Base-by-base conservation (phyloP, 2,329 filamentous ascomycete genomes). In the Curvularia sp. region DNA sequence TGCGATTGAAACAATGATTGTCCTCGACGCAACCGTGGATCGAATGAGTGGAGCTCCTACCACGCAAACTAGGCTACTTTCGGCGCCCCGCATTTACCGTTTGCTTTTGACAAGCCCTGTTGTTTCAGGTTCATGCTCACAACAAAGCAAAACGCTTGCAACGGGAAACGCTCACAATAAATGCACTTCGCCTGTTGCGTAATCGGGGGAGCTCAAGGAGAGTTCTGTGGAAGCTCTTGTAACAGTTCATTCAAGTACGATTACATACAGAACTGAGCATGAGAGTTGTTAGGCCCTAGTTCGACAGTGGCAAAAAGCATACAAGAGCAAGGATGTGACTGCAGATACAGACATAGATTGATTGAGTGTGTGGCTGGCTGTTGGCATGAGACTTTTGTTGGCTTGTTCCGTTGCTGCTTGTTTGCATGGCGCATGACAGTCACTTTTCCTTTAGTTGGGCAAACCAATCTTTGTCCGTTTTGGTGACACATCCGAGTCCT, bases 21-120 rank as follows among this genome's bases (percentile, higher is more conserved):
- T 49, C 21, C 28, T 50, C 21, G 39, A 49, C 27, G 46, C 19
- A 30, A 25, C 45, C 36, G 38, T 28, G 51, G 46, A 43, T 49
- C 28, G 38, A 49, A 30, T 41, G 53, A 49, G 34, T 48, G 52
- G 50, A 49, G 53, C 53, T 55, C 8, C 45, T 41, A 49, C 41
- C 46, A 49, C 15, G n/a, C 15, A 18, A 28, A 12, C 53, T 55
- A 55, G 46, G 36, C 53, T 23, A 7, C 25, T 49, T 55, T 28
- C 38, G 38, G 38, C 39, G 38, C 38, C 38, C 53, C 46, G 39
- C 53, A 19, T 49, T 34, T 34, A 43, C 23, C 28, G 34, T 27
- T 49, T 49, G 27, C 45, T 36, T 48, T 48, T 38, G 21, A 15
- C 23, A 21, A 18, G 28, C 47, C 34, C 47, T 49, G 9, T 27